Base-by-base conservation (phyloP, 305 asterid genomes). In the Ilex paraguariensis region DNA sequence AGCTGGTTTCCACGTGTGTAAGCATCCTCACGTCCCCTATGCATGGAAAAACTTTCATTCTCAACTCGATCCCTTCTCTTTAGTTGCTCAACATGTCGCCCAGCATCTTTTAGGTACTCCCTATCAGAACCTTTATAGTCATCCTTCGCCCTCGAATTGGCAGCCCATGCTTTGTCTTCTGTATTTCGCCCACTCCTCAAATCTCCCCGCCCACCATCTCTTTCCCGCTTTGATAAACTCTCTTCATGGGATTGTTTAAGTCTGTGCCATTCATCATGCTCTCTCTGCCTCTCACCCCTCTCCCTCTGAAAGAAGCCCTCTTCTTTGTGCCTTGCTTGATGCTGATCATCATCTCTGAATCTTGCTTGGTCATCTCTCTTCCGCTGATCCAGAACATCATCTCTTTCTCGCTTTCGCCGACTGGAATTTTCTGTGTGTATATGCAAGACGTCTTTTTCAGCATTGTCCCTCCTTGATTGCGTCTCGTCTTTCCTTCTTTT, bases 221-320 rank as follows among this genome's bases (percentile, higher is more conserved):
- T 87, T 60, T 85, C 95, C 78, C 86, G 79, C 84, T 86, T 85
- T 3, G 82, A 66, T 45, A 68, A 65, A 68, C 63, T 63, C 55
- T 91, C 95, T 77, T 85, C 95, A 70, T 63, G 86, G 45, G 74
- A 57, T 59, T 76, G 86, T 73, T 87, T 88, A 66, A 60, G 67
- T 73, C 92, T 85, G 70, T 83, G 79, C 93, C 97, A 82, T 54
- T 89, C 98, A 63, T 86, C 97, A 66, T 86, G 87, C 51, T 89
- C 98, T 78, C 91, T 76, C 66, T 71, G 90, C 81, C 89, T 82
- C 63, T 87, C 97, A 65, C 68, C 73, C 63, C 84, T 86, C 78
- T 90, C 96, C 79, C 81, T 85, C 72, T 72, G 84, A 60, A 76
- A 73, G 45, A 79, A 60, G 12, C 67, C 87, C 61, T 80, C 98